Evolutionary conservation across 176 grass and related monocot genomes (phyloP).

Genomic region (Chloris gayana): DNA sequence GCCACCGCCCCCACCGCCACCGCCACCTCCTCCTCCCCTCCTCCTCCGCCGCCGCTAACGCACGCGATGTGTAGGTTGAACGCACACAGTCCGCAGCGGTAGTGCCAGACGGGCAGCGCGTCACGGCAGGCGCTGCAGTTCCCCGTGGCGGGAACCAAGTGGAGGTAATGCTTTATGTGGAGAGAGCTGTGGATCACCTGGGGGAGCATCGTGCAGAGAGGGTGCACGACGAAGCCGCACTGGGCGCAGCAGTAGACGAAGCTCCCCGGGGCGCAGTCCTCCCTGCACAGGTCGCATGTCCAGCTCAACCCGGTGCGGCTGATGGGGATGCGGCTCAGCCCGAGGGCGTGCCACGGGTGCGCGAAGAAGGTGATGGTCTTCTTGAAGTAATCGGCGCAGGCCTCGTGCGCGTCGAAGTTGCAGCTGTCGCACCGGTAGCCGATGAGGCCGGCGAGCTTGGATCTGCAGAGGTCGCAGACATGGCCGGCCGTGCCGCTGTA

Average conservation of each 20-base stretch:
- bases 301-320: background rate
- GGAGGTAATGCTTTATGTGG: background rate
- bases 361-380: background rate
- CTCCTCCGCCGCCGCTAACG: background rate
- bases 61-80: background rate
- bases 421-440: constrained; percentile 5
- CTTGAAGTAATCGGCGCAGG: background rate
- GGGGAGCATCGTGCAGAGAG: background rate
- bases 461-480: background rate
- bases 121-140: background rate
- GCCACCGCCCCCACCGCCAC: background rate
- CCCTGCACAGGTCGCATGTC: background rate
- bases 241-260: background rate
- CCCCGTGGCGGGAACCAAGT: background rate
- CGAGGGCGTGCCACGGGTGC: constrained; percentile 15
- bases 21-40: background rate
- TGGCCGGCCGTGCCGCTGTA: background rate
- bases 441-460: background rate
- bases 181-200: background rate
- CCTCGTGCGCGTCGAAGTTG: constrained; percentile 21
- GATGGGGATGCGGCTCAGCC: background rate
- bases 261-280: background rate
- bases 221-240: background rate
- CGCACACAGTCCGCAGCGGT: background rate
- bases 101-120: background rate